These are phyloP conservation scores for Aspergillus ochraceoroseus DNA, from an alignment of 2,329 filamentous ascomycete genomes.

Conservation along the genomic window DNA sequence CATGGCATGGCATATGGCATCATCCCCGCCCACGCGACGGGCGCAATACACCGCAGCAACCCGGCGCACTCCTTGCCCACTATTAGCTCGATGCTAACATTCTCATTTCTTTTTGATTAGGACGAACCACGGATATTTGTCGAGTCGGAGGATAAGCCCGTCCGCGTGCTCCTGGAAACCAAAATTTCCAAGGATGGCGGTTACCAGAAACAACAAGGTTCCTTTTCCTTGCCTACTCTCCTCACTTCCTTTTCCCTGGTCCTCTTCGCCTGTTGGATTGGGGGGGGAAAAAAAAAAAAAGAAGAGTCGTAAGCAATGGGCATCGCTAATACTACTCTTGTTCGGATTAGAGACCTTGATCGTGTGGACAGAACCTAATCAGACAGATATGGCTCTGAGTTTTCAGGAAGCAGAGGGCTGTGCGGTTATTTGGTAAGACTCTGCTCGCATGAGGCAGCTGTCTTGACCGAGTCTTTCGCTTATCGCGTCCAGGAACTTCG, in stretches of 20 bases:
- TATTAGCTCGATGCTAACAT: conserved; percentile 15
- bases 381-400: conserved; percentile 93
- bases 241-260: conserved; percentile 20
- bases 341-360: conserved; percentile 76
- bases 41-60: no score
- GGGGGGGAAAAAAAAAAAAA: no score
- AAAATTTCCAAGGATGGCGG: conserved; percentile 89
- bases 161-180: conserved; percentile 78
- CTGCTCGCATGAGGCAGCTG: background rate
- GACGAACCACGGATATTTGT: conserved; percentile 87
- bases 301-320: no score
- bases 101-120: conserved; percentile 34
- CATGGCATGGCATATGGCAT: conserved; percentile 13
- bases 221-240: conserved; percentile 16
- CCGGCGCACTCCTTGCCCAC: conserved; percentile 16
- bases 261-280: no score
- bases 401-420: conserved; percentile 98
- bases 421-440: conserved; percentile 73
- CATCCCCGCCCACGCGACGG: conserved; percentile 8
- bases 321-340: conserved; percentile 25
- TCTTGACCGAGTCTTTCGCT: conserved; percentile 19
- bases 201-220: conserved; percentile 97
- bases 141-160: conserved; percentile 86
- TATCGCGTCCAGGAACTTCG: conserved; percentile 68
- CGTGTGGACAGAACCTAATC: conserved; percentile 91